Conservation (phyloP, 2,329 filamentous ascomycete species). For the Pseudovirgaria hyperparasitica region DNA sequence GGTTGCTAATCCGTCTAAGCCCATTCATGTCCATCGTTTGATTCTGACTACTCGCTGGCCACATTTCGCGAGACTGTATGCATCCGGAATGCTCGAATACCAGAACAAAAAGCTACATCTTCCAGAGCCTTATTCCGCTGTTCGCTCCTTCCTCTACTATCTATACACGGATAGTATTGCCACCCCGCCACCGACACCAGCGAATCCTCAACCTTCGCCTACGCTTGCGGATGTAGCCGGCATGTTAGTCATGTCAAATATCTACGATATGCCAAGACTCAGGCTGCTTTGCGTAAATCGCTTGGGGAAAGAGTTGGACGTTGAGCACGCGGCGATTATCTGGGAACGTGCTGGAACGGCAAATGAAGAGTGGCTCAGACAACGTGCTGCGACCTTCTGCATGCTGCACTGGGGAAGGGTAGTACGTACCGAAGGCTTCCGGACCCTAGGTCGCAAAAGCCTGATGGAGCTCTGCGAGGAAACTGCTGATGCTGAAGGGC, state of each 20-base stretch:
- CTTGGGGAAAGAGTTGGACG: constrained; percentile 78
- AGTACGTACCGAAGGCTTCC: constrained; percentile 78
- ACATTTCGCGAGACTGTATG: constrained; percentile 85
- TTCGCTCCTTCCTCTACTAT: constrained; percentile 90
- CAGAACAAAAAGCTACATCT: constrained; percentile 97
- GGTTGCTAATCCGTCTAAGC: constrained; percentile 44
- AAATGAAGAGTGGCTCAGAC: constrained; percentile 86
- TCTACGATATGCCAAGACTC: constrained; percentile 92
- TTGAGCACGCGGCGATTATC: constrained; percentile 87
- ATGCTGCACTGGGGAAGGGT: constrained; percentile 91
- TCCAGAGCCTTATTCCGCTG: constrained; percentile 86
- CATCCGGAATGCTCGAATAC: constrained; percentile 92
- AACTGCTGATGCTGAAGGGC: constrained; percentile 83
- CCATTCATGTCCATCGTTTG: constrained; percentile 89
- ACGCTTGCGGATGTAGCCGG: constrained; percentile 76
- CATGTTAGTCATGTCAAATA: constrained; percentile 91
- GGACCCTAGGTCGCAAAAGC: constrained; percentile 62
- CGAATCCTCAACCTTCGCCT: no score
- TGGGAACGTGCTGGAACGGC: constrained; percentile 91
- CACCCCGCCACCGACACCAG: constrained; percentile 21
- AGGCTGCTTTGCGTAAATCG: constrained; percentile 84
- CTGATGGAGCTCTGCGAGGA: constrained; percentile 89
- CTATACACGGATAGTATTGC: constrained; percentile 89
- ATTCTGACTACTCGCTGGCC: constrained; percentile 94
- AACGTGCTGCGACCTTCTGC: constrained; percentile 76